A percentile compares a stretch with the other conserved stretches of the same genome.
Evolutionary conservation across 768 basidiomycete species (phyloP).

Genomic region (Hygrophoropsis aurantiaca): DNA sequence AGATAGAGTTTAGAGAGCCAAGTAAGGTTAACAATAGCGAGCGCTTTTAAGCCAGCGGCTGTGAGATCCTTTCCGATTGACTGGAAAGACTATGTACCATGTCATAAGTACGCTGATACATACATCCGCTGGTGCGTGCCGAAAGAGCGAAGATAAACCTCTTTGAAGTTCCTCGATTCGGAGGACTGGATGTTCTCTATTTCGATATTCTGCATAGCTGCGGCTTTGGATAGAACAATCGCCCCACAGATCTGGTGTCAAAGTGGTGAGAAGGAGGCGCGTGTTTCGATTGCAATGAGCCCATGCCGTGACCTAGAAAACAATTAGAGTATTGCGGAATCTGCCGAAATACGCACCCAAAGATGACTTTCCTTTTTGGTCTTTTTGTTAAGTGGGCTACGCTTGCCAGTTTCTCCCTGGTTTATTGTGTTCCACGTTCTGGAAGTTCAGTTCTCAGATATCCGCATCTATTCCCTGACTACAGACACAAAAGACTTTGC

Average conservation of each 20-base stretch:
- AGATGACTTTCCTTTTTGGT: slow-evolving; percentile 31
- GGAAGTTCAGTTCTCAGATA: slow-evolving; percentile 22
- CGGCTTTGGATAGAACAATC: slow-evolving; percentile 4
- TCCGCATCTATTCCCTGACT: slow-evolving; percentile 31
- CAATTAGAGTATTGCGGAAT: slow-evolving; percentile 26
- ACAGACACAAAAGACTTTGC: slow-evolving; percentile 34
- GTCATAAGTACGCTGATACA: too few species aligned
- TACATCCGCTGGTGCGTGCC: slow-evolving; percentile 9
- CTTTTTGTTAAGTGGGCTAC: slow-evolving; percentile 27
- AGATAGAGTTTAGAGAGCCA: slow-evolving; percentile 22
- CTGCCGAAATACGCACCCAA: slow-evolving; percentile 19
- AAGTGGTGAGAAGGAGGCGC: slow-evolving; percentile 10
- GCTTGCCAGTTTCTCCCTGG: slow-evolving; percentile 28
- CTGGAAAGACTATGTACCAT: too few species aligned
- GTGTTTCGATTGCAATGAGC: slow-evolving; percentile 11
- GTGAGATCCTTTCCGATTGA: slow-evolving; percentile 8
- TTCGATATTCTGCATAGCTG: slow-evolving; percentile 15
- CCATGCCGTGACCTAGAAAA: slow-evolving; percentile 5
- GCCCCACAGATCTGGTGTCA: slow-evolving; percentile 23
- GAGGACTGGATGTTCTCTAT: slow-evolving; percentile 19
- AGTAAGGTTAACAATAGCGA: slow-evolving; percentile 18
- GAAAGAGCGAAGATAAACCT: slow-evolving; percentile 14
- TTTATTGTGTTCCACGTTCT: slow-evolving; percentile 33
- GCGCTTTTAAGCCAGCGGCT: slow-evolving; percentile 10
- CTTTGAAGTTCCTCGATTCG: slow-evolving; percentile 33